phyloP scores from a whole-genome alignment of 768 basidiomycete species.

The Tulasnella sp. region DNA sequence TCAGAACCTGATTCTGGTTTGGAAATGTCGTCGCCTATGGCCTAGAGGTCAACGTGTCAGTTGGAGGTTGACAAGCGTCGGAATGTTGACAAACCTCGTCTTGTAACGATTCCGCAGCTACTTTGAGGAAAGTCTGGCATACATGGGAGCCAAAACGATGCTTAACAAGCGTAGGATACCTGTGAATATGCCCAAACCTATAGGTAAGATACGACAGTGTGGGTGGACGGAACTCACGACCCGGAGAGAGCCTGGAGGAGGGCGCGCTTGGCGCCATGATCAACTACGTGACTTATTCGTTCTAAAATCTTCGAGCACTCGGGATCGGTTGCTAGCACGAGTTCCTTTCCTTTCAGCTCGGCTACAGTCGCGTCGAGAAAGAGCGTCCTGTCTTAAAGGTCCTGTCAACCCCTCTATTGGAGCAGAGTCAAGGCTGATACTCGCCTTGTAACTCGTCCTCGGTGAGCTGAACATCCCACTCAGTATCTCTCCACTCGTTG shows the following conservation, averaged over 20 bases:
- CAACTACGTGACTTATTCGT: slow-evolving; percentile 89
- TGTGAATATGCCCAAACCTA: slow-evolving; percentile 40
- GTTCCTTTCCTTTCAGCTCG: slow-evolving; percentile 87
- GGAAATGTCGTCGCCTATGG: neutral
- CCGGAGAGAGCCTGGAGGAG: slow-evolving; percentile 85
- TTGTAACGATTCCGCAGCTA: neutral
- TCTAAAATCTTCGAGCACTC: slow-evolving; percentile 92
- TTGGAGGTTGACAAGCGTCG: neutral
- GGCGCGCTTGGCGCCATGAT: slow-evolving; percentile 92
- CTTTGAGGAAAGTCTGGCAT: slow-evolving; percentile 76
- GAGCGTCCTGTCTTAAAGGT: slow-evolving; percentile 63
- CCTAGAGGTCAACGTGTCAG: neutral
- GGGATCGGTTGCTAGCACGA: slow-evolving; percentile 87
- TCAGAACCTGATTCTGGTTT: slow-evolving; percentile 34
- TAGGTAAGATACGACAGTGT: slow-evolving; percentile 29
- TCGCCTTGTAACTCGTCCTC: slow-evolving; percentile 47
- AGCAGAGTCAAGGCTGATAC: slow-evolving; percentile 48
- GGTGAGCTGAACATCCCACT: slow-evolving; percentile 49
- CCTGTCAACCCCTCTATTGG: neutral
- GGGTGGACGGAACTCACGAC: slow-evolving; percentile 63
- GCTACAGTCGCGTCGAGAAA: slow-evolving; percentile 81
- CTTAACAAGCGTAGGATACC: slow-evolving; percentile 65
- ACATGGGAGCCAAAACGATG: slow-evolving; percentile 97
- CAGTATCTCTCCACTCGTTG: slow-evolving; percentile 76
- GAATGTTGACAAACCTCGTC: neutral